Conservation (phyloP, 768 basidiomycete species). For the Boletus rubescentipes region DNA sequence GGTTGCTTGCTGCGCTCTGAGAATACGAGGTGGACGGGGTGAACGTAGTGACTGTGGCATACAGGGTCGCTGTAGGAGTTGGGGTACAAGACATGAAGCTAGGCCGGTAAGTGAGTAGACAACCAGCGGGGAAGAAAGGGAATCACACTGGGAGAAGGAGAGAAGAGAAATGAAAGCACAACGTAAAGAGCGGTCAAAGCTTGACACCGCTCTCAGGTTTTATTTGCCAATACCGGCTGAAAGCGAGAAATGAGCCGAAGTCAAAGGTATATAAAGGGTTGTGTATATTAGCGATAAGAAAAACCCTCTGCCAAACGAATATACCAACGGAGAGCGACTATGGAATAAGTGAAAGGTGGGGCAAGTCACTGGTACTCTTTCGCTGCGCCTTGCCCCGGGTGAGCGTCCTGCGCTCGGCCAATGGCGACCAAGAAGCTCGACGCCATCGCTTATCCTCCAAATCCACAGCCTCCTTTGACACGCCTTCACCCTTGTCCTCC, state of each 20-base stretch:
- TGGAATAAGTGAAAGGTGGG: constrained; percentile 67
- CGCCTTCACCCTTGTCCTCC: background rate
- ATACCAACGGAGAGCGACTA: constrained; percentile 33
- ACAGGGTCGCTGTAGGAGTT: constrained; percentile 44
- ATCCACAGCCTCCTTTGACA: background rate
- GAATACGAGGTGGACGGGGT: constrained; percentile 38
- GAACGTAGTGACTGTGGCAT: constrained; percentile 37
- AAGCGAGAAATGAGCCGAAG: background rate
- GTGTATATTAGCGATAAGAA: too few relatives aligned
- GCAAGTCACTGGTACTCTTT: constrained; percentile 26
- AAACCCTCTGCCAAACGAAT: too few relatives aligned
- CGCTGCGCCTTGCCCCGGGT: constrained; percentile 9
- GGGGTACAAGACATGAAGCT: constrained; percentile 39
- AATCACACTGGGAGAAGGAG: background rate
- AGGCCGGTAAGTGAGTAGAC: background rate
- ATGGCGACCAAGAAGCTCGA: constrained; percentile 28
- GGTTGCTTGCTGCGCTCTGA: constrained; percentile 32
- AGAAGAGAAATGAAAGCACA: background rate
- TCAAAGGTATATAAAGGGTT: background rate
- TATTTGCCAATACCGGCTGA: background rate
- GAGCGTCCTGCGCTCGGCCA: constrained; percentile 23
- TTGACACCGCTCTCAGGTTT: background rate
- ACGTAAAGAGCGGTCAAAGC: background rate
- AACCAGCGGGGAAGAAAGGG: background rate
- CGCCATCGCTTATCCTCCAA: constrained; percentile 13